Conservation (phyloP, 441 rosid genomes). For the Aquilaria agallochum region DNA sequence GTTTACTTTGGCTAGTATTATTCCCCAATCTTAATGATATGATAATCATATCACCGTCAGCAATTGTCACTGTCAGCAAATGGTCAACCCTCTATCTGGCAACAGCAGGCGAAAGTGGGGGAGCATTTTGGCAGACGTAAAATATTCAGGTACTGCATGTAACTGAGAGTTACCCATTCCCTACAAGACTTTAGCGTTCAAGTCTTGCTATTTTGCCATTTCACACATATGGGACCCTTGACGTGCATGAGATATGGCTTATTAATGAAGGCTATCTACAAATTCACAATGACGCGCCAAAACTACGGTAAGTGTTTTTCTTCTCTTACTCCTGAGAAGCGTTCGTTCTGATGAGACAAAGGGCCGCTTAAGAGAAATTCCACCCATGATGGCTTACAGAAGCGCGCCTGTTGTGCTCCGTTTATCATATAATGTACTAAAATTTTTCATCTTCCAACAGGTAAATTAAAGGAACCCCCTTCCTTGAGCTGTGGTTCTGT, state of each 20-base stretch:
- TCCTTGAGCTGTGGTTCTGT: background rate
- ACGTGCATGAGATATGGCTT: constrained; percentile 62
- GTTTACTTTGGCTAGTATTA: too few relatives aligned
- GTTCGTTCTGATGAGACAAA: background rate
- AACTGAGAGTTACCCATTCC: too few relatives aligned
- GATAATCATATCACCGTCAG: too few relatives aligned
- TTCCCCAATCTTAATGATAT: too few relatives aligned
- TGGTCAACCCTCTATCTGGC: too few relatives aligned
- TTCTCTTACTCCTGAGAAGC: background rate
- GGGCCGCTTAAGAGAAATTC: background rate
- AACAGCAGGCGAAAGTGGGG: too few relatives aligned
- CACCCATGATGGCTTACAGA: too few relatives aligned
- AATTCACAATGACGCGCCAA: constrained; percentile 68
- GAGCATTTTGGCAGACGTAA: too few relatives aligned
- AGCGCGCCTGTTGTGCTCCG: too few relatives aligned
- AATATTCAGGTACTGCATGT: too few relatives aligned
- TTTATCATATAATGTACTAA: background rate
- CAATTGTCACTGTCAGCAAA: too few relatives aligned
- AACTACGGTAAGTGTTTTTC: constrained; percentile 55
- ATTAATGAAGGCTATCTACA: constrained; percentile 63
- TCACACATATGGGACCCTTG: constrained; percentile 86
- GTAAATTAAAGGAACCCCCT: constrained; percentile 20
- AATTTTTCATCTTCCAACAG: constrained; percentile 17
- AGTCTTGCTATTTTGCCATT: constrained; percentile 11
- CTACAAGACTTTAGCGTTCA: too few relatives aligned